These are phyloP conservation scores for Brassica cretica DNA, from an alignment of 345 rosid genomes.

Conservation along the genomic window DNA sequence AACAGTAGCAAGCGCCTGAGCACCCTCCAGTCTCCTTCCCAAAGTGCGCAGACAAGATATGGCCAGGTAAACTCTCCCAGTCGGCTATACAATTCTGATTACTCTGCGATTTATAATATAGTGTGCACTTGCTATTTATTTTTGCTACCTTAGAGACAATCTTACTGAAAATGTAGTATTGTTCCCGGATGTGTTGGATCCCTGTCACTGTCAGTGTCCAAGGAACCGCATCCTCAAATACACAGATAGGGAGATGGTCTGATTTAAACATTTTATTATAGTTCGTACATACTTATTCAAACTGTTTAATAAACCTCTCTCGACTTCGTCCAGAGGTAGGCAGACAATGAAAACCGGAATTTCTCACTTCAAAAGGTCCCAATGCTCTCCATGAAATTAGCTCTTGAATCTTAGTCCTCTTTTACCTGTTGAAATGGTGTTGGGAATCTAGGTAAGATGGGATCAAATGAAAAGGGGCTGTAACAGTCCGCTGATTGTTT, in stretches of 20 bases:
- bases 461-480: neutral
- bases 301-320: neutral
- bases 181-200: neutral
- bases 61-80: constrained; percentile 54
- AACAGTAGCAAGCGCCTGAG: constrained; percentile 44
- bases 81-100: constrained; percentile 2
- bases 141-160: neutral
- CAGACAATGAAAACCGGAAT: neutral
- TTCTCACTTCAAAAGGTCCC: constrained; percentile 2
- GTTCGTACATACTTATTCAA: neutral
- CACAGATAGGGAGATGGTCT: neutral
- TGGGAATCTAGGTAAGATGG: constrained; percentile 3
- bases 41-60: constrained; percentile 51
- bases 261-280: neutral
- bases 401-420: neutral
- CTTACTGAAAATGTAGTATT: constrained; percentile 5
- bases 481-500: neutral
- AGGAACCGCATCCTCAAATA: neutral
- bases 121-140: neutral
- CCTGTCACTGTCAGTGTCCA: neutral
- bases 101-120: constrained; percentile 6
- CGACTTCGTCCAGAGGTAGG: neutral
- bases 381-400: neutral
- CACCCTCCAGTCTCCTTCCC: constrained; percentile 48
- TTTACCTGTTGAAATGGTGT: neutral